Conservation (phyloP, 2,329 filamentous ascomycete genomes). For the Penicillium concentricum region DNA sequence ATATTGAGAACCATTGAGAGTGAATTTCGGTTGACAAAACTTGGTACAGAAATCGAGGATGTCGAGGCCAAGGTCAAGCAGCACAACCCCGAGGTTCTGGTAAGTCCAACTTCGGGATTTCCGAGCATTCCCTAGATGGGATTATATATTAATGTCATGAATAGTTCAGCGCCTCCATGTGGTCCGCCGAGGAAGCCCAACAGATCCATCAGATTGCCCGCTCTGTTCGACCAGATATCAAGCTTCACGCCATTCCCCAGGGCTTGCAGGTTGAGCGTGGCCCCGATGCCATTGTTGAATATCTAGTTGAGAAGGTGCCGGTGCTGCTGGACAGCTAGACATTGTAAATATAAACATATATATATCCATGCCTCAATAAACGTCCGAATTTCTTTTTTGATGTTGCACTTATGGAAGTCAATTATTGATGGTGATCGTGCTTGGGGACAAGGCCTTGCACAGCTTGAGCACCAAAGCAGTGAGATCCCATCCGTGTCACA, state of each 20-base stretch:
- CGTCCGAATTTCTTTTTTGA: background rate
- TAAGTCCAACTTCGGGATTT: slow-evolving; percentile 33
- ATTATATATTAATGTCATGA: slow-evolving; percentile 5
- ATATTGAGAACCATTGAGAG: background rate
- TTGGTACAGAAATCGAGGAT: slow-evolving; percentile 49
- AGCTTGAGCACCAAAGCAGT: background rate
- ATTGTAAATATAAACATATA: background rate
- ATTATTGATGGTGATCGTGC: too few species aligned
- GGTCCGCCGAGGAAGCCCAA: slow-evolving; percentile 45
- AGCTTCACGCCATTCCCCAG: slow-evolving; percentile 44
- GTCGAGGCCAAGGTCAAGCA: slow-evolving; percentile 55
- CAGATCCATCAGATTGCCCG: slow-evolving; percentile 40
- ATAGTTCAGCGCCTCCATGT: slow-evolving; percentile 64
- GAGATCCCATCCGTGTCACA: background rate
- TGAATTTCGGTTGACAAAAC: background rate
- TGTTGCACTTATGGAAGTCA: too few species aligned
- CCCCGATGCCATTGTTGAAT: slow-evolving; percentile 45
- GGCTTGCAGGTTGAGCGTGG: slow-evolving; percentile 45
- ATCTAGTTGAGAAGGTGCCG: slow-evolving; percentile 43
- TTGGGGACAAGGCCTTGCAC: background rate
- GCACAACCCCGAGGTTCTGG: slow-evolving; percentile 55
- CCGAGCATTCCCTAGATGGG: slow-evolving; percentile 1
- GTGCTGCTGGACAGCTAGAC: slow-evolving; percentile 34
- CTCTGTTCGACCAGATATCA: slow-evolving; percentile 40
- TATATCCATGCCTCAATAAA: background rate